Percentiles rank a stretch among this genome's conserved stretches.
Evolutionary conservation across 2,329 filamentous ascomycete species (phyloP).

Genomic region (Sphaerulina musiva): DNA sequence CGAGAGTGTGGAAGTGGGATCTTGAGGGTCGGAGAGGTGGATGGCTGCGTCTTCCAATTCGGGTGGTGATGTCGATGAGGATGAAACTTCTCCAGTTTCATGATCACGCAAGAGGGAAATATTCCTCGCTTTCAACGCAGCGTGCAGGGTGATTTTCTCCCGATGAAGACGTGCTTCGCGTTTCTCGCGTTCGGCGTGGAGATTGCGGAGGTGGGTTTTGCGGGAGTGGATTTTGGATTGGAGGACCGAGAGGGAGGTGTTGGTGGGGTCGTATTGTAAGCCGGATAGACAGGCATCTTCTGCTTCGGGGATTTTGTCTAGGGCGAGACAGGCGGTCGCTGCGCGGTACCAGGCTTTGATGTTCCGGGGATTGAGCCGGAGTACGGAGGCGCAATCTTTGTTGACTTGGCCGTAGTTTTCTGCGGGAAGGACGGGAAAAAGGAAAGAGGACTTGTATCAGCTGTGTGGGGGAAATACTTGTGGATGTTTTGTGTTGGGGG

Average conservation of each 20-base stretch:
- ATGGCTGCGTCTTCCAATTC: slow-evolving; percentile 81
- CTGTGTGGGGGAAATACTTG: neutral
- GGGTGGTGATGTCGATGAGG: slow-evolving; percentile 49
- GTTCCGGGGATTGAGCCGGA: slow-evolving; percentile 72
- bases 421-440: slow-evolving; percentile 26
- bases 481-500: slow-evolving; percentile 5
- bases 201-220: slow-evolving; percentile 50
- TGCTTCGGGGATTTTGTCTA: slow-evolving; percentile 74
- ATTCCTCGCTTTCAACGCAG: slow-evolving; percentile 58
- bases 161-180: slow-evolving; percentile 52
- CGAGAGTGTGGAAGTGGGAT: slow-evolving; percentile 62
- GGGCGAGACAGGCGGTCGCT: slow-evolving; percentile 66
- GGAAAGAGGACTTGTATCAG: neutral
- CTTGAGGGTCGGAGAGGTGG: slow-evolving; percentile 63
- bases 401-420: slow-evolving; percentile 83
- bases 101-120: slow-evolving; percentile 40
- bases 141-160: slow-evolving; percentile 48
- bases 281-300: slow-evolving; percentile 71
- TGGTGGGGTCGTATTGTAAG: slow-evolving; percentile 62
- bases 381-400: slow-evolving; percentile 71
- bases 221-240: slow-evolving; percentile 57
- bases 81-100: too few relatives aligned
- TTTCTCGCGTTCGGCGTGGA: slow-evolving; percentile 39
- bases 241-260: slow-evolving; percentile 59
- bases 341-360: slow-evolving; percentile 90